A percentile compares a stretch with the other conserved stretches of the same genome.
Conservation (phyloP, 2,329 filamentous ascomycete species). For the Fusarium compactum region DNA sequence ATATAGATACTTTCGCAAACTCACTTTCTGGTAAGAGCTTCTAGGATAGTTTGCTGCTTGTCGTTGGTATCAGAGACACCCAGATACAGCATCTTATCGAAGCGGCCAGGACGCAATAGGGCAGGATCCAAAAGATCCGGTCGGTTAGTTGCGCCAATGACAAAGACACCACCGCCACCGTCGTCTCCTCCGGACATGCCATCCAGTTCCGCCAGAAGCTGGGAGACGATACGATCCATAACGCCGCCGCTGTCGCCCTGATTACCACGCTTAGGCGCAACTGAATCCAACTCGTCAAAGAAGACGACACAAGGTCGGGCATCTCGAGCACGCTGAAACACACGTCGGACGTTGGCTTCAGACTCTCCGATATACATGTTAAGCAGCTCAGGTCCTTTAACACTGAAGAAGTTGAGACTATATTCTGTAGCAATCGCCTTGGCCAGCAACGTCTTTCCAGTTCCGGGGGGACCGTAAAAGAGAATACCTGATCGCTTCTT, state of each 20-base stretch:
- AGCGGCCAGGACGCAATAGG: conserved; percentile 86
- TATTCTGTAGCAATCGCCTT: conserved; percentile 96
- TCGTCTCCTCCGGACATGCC: conserved; percentile 97
- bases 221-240: conserved; percentile 97
- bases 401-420: conserved; percentile 92
- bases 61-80: conserved; percentile 97
- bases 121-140: conserved; percentile 94
- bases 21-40: conserved; percentile 93
- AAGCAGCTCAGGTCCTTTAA: conserved; percentile 90
- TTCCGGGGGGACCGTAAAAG: conserved; percentile 92
- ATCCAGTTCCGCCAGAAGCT: conserved; percentile 93
- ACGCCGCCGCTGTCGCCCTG: conserved; percentile 97
- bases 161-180: conserved; percentile 88
- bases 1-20: conserved; percentile 51
- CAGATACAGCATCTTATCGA: conserved; percentile 98
- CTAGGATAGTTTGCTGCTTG: conserved; percentile 93
- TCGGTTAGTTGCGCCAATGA: conserved; percentile 95
- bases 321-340: conserved; percentile 88
- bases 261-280: conserved; percentile 95
- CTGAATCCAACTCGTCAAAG: conserved; percentile 92
- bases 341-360: conserved; percentile 89
- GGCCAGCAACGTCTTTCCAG: conserved; percentile 90
- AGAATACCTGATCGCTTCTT: conserved; percentile 96
- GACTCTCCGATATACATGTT: conserved; percentile 98
- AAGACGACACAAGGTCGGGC: conserved; percentile 91